Base-by-base conservation (phyloP, 2,329 filamentous ascomycete genomes). In the Epichloe elymi region DNA sequence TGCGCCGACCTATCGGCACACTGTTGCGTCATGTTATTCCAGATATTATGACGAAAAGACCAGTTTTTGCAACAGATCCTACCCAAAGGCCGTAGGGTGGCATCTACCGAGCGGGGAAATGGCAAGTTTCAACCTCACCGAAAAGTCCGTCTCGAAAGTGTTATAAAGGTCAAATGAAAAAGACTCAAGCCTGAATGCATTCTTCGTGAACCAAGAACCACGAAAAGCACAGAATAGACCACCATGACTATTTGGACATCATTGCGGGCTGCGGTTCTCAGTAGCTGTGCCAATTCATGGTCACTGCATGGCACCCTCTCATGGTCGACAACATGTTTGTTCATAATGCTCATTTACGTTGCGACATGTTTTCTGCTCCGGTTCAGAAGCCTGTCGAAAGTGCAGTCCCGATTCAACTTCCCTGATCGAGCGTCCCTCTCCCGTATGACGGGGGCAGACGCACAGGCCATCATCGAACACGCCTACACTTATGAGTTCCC, bases 401-500 rank as follows among this genome's bases (percentile, higher is more conserved):
- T 67, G 48, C 61, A 58, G n/a, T 58, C 59, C 37, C 58, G 58
- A 35, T 60, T 63, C 54, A 56, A 59, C 19, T 71, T 62, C 51
- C 54, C 61, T 4, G 60, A 67, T 54, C 66, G 68, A 10, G 56
- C 55, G 3, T 69, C 69, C 3, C 50, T 71, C 6, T 58, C 61
- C 12, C 55, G 58, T 48, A 72, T 73, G 70, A 71, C 67, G 12
- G 65, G 68, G 37, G 53, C 64, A 53, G 68, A 76, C 46, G 72
- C 75, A 4, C 70, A 72, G 52, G 63, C 66, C 51, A 70, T 76
- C 53, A 59, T 73, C 15, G 63, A 66, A 53, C 60, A 61, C 38
- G 53, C 68, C 4, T 54, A 60, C 6, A 52, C 58, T 12, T 54
- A 58, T 1, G 69, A 72, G 50, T 72, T 70, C 30, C 70, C 70